These are phyloP conservation scores for Spergularia azorica DNA, from an alignment of 179 eudicot species.

Conservation along the genomic window DNA sequence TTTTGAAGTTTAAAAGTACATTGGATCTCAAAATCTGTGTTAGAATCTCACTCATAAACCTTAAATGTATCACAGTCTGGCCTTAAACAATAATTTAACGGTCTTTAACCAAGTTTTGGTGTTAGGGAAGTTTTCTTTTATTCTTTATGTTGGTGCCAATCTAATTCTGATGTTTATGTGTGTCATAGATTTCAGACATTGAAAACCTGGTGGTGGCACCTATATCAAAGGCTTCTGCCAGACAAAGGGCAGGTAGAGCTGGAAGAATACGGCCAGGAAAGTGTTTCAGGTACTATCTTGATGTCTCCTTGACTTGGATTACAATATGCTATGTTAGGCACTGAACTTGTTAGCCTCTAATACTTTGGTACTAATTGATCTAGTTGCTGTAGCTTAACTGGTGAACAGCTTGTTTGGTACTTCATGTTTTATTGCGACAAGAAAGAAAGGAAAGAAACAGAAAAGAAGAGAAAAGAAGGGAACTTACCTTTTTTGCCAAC, in stretches of 20 bases:
- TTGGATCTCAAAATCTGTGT: too few relatives aligned
- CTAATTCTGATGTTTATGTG: neutral
- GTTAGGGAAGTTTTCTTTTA: neutral
- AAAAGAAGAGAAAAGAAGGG: too few relatives aligned
- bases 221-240: slow-evolving; percentile 97
- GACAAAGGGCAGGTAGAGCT: slow-evolving; percentile 98
- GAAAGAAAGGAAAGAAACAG: too few relatives aligned
- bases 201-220: slow-evolving; percentile 93
- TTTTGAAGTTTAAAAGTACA: neutral
- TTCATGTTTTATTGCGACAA: too few relatives aligned
- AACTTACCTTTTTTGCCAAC: too few relatives aligned
- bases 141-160: slow-evolving; percentile 10
- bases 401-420: neutral
- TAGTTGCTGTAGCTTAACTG: slow-evolving; percentile 7
- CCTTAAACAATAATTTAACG: neutral
- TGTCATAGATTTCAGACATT: slow-evolving; percentile 72
- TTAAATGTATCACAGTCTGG: neutral
- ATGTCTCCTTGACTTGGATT: slow-evolving; percentile 8
- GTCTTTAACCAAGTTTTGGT: neutral
- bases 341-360: neutral
- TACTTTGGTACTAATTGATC: neutral
- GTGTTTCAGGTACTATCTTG: slow-evolving; percentile 68
- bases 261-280: slow-evolving; percentile 99
- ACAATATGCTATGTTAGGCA: slow-evolving; percentile 7
- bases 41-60: neutral